These are phyloP conservation scores for Bertia moriformis DNA, from an alignment of 2,329 filamentous ascomycete genomes.

Conservation along the genomic window DNA sequence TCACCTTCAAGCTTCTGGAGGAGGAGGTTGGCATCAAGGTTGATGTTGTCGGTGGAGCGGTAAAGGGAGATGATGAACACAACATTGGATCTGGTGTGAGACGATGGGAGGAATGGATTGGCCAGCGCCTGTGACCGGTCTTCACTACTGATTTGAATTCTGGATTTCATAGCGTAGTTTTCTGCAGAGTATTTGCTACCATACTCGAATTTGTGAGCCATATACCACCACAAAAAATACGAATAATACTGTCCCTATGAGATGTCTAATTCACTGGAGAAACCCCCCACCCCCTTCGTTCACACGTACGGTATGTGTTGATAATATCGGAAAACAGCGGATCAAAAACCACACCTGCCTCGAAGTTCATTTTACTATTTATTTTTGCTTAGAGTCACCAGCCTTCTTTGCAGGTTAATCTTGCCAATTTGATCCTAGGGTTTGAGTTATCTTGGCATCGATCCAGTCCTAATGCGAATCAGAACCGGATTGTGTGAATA, in stretches of 20 bases:
- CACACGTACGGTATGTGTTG: no score
- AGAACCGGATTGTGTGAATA: not conserved
- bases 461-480: not conserved
- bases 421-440: not conserved
- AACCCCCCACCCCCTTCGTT: no score
- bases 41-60: conserved; percentile 33
- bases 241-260: no score
- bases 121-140: conserved; percentile 30
- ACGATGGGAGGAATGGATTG: conserved; percentile 49
- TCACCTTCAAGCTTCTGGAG: conserved; percentile 40
- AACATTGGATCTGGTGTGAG: conserved; percentile 31
- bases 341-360: not conserved
- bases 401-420: no score
- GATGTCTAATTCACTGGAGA: no score
- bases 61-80: conserved; percentile 21
- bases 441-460: not conserved
- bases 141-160: conserved; percentile 3
- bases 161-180: no score
- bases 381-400: no score
- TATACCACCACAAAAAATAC: no score
- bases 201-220: no score
- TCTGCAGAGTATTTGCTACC: no score
- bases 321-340: no score
- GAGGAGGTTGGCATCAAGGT: conserved; percentile 35
- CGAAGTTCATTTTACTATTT: no score